Conservation (phyloP, 495 filamentous ascomycete genomes). For the Mycothermus thermophilus region DNA sequence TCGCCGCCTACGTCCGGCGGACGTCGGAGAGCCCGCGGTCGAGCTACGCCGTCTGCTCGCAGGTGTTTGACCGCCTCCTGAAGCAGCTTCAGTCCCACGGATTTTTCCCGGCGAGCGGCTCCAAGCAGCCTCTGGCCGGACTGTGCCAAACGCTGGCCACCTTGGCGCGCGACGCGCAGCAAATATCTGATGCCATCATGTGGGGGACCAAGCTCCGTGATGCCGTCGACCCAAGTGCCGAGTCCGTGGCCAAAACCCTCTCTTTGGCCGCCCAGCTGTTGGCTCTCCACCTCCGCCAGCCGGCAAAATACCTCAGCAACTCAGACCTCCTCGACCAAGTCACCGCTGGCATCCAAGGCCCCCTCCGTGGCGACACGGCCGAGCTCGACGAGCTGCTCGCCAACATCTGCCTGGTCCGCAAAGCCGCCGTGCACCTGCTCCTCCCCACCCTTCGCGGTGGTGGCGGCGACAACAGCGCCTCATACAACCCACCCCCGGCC, state of each 20-base stretch:
- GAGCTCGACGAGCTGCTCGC: constrained; percentile 60
- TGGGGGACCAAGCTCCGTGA: constrained; percentile 33
- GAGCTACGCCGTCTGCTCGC: constrained; percentile 24
- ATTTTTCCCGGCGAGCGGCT: constrained; percentile 11
- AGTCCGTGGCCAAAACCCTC: constrained; percentile 32
- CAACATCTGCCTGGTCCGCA: constrained; percentile 50
- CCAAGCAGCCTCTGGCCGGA: constrained; percentile 20
- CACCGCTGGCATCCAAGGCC: constrained; percentile 39
- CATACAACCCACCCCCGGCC: constrained; percentile 2
- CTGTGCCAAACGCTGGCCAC: constrained; percentile 29
- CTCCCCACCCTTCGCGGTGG: constrained; percentile 3
- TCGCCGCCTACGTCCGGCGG: constrained; percentile 47
- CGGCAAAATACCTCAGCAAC: constrained; percentile 16
- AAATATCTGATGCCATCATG: constrained; percentile 29
- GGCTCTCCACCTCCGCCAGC: constrained; percentile 28
- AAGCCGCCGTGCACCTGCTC: constrained; percentile 42
- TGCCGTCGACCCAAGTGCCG: constrained; percentile 17
- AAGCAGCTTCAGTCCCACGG: constrained; percentile 16
- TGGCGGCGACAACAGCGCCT: constrained; percentile 2
- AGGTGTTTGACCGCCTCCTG: constrained; percentile 12
- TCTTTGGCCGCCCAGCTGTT: constrained; percentile 31
- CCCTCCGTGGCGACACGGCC: constrained; percentile 44
- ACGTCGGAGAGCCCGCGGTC: constrained; percentile 26
- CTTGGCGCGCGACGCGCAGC: constrained; percentile 31
- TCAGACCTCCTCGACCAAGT: constrained; percentile 33